phyloP scores from a whole-genome alignment of 2,329 filamentous ascomycete genomes.

The Claviceps humidiphila region DNA sequence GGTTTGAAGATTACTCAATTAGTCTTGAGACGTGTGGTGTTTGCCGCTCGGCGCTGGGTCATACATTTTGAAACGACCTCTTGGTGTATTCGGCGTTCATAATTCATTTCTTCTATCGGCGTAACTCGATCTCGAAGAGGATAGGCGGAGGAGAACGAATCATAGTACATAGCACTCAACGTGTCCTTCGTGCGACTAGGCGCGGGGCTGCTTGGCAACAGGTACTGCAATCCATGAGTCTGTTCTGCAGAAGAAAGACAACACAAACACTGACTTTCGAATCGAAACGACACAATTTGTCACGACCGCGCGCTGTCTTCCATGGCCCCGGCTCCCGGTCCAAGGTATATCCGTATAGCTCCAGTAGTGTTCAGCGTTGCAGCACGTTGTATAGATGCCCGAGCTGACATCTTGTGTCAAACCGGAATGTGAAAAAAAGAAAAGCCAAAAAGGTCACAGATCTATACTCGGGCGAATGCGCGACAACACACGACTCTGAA shows the following conservation, averaged over 20 bases:
- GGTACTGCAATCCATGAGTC: neutral
- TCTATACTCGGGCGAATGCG: conserved; percentile 7
- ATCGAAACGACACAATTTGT: no score
- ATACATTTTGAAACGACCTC: neutral
- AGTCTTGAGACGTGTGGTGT: neutral
- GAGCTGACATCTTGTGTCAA: neutral
- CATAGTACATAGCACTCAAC: neutral
- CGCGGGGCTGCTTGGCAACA: neutral
- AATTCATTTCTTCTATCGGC: neutral
- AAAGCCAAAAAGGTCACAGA: neutral
- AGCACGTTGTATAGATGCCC: neutral
- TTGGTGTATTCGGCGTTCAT: neutral
- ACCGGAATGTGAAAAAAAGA: neutral
- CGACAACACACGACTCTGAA: no score
- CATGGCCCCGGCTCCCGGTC: neutral
- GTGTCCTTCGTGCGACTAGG: neutral
- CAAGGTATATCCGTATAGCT: neutral
- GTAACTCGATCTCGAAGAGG: neutral
- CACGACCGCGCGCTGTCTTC: no score
- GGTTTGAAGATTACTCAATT: no score
- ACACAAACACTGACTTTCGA: no score
- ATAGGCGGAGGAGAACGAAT: neutral
- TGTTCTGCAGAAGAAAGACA: no score
- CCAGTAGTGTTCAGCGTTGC: neutral
- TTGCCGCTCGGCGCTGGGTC: neutral